These are phyloP conservation scores for Anisodus acutangulus DNA, from an alignment of 257 asterid species.

Conservation along the genomic window DNA sequence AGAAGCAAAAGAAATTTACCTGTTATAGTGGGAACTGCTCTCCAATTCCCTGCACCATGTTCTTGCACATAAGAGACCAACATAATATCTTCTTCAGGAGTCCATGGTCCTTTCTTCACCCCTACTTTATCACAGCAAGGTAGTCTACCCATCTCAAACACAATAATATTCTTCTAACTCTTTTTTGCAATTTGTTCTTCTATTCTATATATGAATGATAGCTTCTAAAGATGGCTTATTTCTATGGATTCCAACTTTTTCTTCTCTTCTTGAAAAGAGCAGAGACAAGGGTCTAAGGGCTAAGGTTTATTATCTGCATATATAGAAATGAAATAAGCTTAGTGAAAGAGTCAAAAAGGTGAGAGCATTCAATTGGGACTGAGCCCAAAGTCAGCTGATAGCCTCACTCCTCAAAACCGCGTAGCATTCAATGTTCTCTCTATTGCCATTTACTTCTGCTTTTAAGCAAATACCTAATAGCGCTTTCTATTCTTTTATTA, in stretches of 20 bases:
- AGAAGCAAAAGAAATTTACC: constrained; percentile 43
- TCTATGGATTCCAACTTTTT: constrained; percentile 26
- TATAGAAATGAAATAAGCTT: constrained; percentile 22
- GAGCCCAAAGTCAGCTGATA: constrained; percentile 54
- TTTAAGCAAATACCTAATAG: background rate
- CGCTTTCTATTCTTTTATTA: background rate
- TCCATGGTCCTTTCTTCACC: constrained; percentile 96
- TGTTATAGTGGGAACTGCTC: constrained; percentile 73
- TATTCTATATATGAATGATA: too few species aligned
- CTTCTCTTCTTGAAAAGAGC: constrained; percentile 49
- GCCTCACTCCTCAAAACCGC: constrained; percentile 68
- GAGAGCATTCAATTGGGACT: constrained; percentile 56
- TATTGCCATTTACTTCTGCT: background rate
- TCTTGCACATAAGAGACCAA: constrained; percentile 82
- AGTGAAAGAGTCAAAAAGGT: constrained; percentile 62
- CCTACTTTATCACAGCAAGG: constrained; percentile 92
- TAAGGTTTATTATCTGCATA: background rate
- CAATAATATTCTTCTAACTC: background rate
- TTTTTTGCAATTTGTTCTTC: background rate
- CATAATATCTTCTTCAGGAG: constrained; percentile 92
- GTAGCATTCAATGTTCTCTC: constrained; percentile 58
- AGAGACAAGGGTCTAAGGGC: constrained; percentile 27
- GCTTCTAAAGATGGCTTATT: background rate
- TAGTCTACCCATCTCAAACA: constrained; percentile 72
- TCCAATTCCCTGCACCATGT: constrained; percentile 93